Evolutionary conservation across 768 basidiomycete species (phyloP).

Genomic region (Hericium alpestre): DNA sequence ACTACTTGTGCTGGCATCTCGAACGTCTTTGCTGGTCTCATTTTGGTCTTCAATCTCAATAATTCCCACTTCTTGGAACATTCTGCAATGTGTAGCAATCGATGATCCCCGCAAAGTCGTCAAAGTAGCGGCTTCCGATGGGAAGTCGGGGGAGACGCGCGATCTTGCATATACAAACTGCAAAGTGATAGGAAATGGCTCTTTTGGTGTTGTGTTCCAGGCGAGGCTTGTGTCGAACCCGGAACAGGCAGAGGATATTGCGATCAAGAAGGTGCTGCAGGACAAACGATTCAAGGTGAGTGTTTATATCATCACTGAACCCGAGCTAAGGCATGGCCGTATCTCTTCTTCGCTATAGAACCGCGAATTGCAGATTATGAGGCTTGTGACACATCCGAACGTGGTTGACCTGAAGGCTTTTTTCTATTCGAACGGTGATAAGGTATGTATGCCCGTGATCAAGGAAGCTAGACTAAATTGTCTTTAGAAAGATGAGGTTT

Average conservation of each 20-base stretch:
- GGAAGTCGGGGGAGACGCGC: conserved; percentile 81
- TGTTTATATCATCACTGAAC: conserved; percentile 7
- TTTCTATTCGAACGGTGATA: conserved; percentile 99
- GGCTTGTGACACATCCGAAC: conserved; percentile 91
- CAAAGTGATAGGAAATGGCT: conserved; percentile 98
- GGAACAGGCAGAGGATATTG: conserved; percentile 75
- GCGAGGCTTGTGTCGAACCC: conserved; percentile 69
- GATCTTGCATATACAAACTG: conserved; percentile 93
- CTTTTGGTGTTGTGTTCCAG: conserved; percentile 97
- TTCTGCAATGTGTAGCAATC: conserved; percentile 40
- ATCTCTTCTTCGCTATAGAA: conserved; percentile 43
- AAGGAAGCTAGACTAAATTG: background rate
- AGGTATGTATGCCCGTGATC: conserved; percentile 43
- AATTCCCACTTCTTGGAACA: conserved; percentile 16
- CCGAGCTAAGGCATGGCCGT: background rate
- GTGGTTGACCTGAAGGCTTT: conserved; percentile 96
- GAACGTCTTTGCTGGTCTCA: conserved; percentile 7
- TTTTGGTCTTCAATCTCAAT: background rate
- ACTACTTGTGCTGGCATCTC: conserved; percentile 18
- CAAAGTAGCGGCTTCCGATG: conserved; percentile 90
- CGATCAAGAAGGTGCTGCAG: conserved; percentile 99
- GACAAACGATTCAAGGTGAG: conserved; percentile 99
- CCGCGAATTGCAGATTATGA: conserved; percentile 98
- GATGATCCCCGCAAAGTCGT: conserved; percentile 97
- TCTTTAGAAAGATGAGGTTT: conserved; percentile 94